These are phyloP conservation scores for Atkinsonella hypoxylon DNA, from an alignment of 2,329 filamentous ascomycete genomes.

Conservation along the genomic window DNA sequence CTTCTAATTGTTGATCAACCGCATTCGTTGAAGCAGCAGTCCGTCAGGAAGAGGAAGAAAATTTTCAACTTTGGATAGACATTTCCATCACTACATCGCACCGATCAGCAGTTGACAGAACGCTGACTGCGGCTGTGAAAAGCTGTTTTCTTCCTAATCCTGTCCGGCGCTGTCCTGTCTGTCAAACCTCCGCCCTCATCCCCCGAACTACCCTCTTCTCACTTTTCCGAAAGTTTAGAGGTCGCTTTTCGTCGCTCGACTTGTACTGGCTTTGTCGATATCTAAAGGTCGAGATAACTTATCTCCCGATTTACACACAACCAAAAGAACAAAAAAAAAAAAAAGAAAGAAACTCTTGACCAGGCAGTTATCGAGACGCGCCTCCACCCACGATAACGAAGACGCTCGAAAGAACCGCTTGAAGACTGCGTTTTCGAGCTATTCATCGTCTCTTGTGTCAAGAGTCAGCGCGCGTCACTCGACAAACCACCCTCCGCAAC, in stretches of 20 bases:
- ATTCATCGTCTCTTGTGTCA: conserved; percentile 2
- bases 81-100: neutral
- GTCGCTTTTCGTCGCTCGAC: neutral
- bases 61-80: too few species aligned
- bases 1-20: neutral
- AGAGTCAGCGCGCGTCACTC: conserved; percentile 1
- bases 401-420: neutral
- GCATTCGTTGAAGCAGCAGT: neutral
- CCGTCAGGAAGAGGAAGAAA: neutral
- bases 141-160: neutral
- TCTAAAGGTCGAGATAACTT: neutral
- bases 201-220: neutral
- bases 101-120: neutral
- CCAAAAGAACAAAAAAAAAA: neutral
- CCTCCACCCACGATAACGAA: conserved; percentile 6
- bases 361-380: conserved; percentile 7
- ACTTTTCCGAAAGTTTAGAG: neutral
- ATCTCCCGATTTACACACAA: conserved; percentile 1
- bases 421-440: neutral
- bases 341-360: neutral
- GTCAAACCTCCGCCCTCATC: neutral
- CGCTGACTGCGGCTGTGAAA: neutral
- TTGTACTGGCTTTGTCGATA: neutral
- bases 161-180: neutral
- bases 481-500: neutral